Conservation (phyloP, 306 rosid genomes). For the Hippophae gyantsensis region DNA sequence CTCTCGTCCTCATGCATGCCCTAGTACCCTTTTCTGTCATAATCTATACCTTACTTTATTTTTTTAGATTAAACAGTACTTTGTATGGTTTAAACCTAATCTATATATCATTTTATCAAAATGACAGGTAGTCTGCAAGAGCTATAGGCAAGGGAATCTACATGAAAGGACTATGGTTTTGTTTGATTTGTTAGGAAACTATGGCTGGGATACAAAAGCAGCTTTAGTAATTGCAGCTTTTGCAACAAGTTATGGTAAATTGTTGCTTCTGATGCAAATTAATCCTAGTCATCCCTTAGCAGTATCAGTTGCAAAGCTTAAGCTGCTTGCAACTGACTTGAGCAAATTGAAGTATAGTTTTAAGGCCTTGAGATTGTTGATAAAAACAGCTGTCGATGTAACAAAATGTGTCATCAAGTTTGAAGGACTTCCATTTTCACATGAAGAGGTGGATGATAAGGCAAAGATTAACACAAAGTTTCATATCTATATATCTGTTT, state of each 20-base stretch:
- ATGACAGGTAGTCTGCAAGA: slow-evolving; percentile 41
- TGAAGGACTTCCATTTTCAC: slow-evolving; percentile 32
- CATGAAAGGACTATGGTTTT: slow-evolving; percentile 35
- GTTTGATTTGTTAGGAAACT: slow-evolving; percentile 45
- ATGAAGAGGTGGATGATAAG: slow-evolving; percentile 23
- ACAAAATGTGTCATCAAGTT: slow-evolving; percentile 48
- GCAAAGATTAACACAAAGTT: slow-evolving; percentile 14
- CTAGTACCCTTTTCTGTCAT: background rate
- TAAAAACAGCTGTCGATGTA: slow-evolving; percentile 42
- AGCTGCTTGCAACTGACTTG: slow-evolving; percentile 28
- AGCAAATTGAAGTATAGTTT: slow-evolving; percentile 23
- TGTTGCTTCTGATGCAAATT: slow-evolving; percentile 37
- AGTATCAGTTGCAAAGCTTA: slow-evolving; percentile 30
- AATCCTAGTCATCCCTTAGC: slow-evolving; percentile 32
- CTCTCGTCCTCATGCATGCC: background rate
- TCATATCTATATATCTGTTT: slow-evolving; percentile 35
- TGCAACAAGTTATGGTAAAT: slow-evolving; percentile 44
- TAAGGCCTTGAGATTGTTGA: slow-evolving; percentile 36
- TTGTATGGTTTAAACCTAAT: no score
- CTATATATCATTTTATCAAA: background rate
- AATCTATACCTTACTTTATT: background rate
- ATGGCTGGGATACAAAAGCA: slow-evolving; percentile 54
- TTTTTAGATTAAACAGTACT: slow-evolving; percentile 3
- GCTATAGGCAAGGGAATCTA: slow-evolving; percentile 26
- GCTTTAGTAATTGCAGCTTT: slow-evolving; percentile 52